A percentile compares a stretch with the other conserved stretches of the same genome.
Evolutionary conservation across 148 eudicot species (phyloP).

Genomic region (Fallopia convolvulus): DNA sequence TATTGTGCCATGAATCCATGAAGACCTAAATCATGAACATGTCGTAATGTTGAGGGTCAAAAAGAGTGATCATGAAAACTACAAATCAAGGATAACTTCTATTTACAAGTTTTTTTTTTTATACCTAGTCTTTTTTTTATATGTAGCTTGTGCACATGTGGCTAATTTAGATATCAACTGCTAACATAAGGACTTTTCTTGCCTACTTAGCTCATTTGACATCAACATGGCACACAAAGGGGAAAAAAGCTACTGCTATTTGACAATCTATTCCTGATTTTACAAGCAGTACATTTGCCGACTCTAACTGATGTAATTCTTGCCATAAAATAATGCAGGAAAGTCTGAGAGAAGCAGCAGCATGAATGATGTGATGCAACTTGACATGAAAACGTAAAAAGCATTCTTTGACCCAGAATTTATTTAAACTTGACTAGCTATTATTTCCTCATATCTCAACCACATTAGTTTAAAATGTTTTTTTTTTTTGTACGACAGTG

Average conservation of each 20-base stretch:
- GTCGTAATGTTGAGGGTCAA: too few relatives aligned
- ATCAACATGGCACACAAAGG: neutral
- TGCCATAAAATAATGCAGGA: neutral
- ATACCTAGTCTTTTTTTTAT: neutral
- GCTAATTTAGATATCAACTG: neutral
- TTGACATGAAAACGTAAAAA: slow-evolving; percentile 11
- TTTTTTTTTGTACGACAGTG: neutral
- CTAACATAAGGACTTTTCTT: neutral
- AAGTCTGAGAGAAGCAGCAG: slow-evolving; percentile 8
- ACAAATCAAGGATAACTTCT: neutral
- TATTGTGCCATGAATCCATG: too few relatives aligned
- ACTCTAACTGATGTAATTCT: neutral
- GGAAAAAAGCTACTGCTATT: neutral
- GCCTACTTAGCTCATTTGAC: neutral
- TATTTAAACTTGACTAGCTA: neutral
- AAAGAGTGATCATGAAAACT: neutral
- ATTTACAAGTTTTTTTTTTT: neutral
- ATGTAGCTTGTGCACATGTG: neutral
- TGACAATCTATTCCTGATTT: neutral
- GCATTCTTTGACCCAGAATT: neutral
- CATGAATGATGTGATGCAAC: slow-evolving; percentile 4
- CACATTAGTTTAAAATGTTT: neutral
- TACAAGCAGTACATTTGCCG: neutral
- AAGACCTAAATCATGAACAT: too few relatives aligned
- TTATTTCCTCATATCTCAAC: neutral